Percentiles rank a stretch among this genome's conserved stretches.
Conservation (phyloP, 2,329 filamentous ascomycete species). For the Biscogniauxia sp. region DNA sequence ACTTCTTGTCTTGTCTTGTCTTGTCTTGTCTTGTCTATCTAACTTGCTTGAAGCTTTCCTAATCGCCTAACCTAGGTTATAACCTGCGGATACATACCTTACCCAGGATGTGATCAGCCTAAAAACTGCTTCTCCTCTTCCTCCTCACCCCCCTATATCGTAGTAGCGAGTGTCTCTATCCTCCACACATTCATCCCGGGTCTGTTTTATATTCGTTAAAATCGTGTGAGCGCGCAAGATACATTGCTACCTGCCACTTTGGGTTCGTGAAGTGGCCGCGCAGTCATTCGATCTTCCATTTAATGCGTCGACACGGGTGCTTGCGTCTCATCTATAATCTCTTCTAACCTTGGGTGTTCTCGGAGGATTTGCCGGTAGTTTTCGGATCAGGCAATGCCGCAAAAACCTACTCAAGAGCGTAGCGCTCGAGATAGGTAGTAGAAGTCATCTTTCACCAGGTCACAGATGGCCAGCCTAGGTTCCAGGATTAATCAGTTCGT, state of each 20-base stretch:
- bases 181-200: background rate
- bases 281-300: background rate
- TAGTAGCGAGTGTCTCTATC: background rate
- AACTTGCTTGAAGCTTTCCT: background rate
- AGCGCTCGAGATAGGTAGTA: background rate
- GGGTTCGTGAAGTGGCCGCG: background rate
- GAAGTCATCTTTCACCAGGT: background rate
- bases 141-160: too few relatives aligned
- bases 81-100: background rate
- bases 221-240: background rate
- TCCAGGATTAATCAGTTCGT: background rate
- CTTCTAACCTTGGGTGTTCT: background rate
- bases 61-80: too few relatives aligned
- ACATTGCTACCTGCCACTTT: background rate
- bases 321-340: background rate
- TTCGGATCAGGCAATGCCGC: background rate
- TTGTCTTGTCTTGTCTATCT: background rate
- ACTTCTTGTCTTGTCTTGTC: background rate
- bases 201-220: background rate
- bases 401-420: background rate
- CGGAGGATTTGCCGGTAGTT: background rate
- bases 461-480: background rate
- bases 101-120: background rate
- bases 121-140: background rate
- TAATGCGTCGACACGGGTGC: background rate